These are phyloP conservation scores for Rhododendron vialii DNA, from an alignment of 148 eudicot species.

Conservation along the genomic window DNA sequence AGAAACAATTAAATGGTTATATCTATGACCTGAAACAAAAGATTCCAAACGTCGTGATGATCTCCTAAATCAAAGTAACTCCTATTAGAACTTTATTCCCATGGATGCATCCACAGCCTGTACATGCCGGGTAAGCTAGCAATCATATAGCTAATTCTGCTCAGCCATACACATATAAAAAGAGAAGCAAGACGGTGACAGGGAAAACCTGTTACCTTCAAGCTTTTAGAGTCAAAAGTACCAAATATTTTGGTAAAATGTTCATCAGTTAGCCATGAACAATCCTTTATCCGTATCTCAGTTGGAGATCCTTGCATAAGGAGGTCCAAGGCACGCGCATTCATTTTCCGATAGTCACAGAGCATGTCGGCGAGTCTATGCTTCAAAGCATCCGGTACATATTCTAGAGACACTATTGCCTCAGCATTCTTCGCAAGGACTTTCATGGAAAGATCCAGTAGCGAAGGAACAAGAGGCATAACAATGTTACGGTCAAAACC, in stretches of 20 bases:
- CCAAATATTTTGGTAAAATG: slow-evolving; percentile 20
- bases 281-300: slow-evolving; percentile 29
- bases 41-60: background rate
- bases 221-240: slow-evolving; percentile 11
- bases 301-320: slow-evolving; percentile 28
- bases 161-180: background rate
- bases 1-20: background rate
- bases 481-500: background rate
- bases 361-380: slow-evolving; percentile 18
- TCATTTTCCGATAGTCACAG: slow-evolving; percentile 25
- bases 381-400: slow-evolving; percentile 19
- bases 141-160: background rate
- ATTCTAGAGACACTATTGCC: slow-evolving; percentile 24
- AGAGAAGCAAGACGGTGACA: background rate
- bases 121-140: background rate
- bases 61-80: background rate
- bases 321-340: slow-evolving; percentile 17
- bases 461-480: slow-evolving; percentile 18
- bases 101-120: background rate
- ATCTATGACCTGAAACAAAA: background rate
- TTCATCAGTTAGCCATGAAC: slow-evolving; percentile 27
- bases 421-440: slow-evolving; percentile 29
- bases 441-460: slow-evolving; percentile 25
- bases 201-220: slow-evolving; percentile 18
- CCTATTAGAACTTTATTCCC: background rate